A percentile compares a stretch with the other conserved stretches of the same genome.
Evolutionary conservation across 164 flowering plant genomes (phyloP).

Genomic region (Aristolochia californica): DNA sequence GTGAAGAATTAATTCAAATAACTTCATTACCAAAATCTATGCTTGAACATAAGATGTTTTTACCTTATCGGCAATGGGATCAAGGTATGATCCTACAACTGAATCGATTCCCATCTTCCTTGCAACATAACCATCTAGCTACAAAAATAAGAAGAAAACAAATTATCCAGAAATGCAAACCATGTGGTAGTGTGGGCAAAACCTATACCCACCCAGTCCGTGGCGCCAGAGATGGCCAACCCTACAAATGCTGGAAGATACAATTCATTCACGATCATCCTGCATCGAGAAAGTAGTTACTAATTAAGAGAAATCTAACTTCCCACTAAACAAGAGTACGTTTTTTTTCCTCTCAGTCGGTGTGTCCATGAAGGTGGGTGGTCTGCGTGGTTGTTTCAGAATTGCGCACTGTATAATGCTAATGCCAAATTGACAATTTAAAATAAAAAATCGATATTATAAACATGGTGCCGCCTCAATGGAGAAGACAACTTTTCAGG

Average conservation of each 20-base stretch:
- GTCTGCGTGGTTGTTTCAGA: too few relatives aligned
- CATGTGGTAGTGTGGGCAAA: background rate
- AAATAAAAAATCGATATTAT: too few relatives aligned
- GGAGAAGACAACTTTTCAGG: too few relatives aligned
- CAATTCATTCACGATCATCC: constrained; percentile 92
- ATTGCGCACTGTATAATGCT: too few relatives aligned
- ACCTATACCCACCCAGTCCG: constrained; percentile 67
- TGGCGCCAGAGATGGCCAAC: constrained; percentile 73
- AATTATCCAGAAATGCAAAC: background rate
- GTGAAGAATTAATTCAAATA: background rate
- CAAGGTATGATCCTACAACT: constrained; percentile 91
- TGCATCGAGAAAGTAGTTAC: constrained; percentile 15
- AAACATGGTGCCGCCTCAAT: too few relatives aligned
- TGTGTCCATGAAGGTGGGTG: too few relatives aligned
- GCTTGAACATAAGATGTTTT: too few relatives aligned
- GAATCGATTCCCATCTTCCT: constrained; percentile 90
- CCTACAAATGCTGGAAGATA: constrained; percentile 67
- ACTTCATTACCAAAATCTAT: too few relatives aligned
- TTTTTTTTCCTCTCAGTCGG: too few relatives aligned
- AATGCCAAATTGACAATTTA: too few relatives aligned
- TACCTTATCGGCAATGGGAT: constrained; percentile 98
- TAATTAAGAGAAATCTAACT: too few relatives aligned
- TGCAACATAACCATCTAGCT: constrained; percentile 86
- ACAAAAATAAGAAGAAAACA: constrained; percentile 11
- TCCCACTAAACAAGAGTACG: too few relatives aligned